Evolutionary conservation across 345 rosid genomes (phyloP).

Genomic region (Aquilaria yunnanensis): DNA sequence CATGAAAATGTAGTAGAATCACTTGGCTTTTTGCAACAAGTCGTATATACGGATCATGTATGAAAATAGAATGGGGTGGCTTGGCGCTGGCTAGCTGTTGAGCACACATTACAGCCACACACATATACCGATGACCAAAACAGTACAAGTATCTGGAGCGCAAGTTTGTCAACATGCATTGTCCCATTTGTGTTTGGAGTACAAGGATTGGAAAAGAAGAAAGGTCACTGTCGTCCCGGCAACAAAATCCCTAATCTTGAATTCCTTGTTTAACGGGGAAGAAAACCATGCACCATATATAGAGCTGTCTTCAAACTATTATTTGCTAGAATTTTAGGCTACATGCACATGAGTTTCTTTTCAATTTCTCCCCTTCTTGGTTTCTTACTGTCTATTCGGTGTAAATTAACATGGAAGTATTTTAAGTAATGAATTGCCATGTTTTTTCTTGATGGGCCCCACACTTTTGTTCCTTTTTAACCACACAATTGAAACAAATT

Average conservation of each 20-base stretch:
- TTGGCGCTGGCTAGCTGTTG: no score
- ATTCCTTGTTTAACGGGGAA: slow-evolving; percentile 6
- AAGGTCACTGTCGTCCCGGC: slow-evolving; percentile 33
- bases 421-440: neutral
- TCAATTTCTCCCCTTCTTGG: neutral
- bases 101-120: no score
- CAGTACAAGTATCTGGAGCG: neutral
- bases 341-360: slow-evolving; percentile 16
- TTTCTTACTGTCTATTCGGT: neutral
- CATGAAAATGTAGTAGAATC: no score
- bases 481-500: no score
- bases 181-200: slow-evolving; percentile 2
- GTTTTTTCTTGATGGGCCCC: neutral
- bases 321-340: slow-evolving; percentile 16
- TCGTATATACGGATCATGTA: no score
- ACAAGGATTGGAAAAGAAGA: slow-evolving; percentile 12
- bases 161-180: slow-evolving; percentile 21
- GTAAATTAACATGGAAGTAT: no score
- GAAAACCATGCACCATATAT: neutral
- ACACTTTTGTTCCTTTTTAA: no score
- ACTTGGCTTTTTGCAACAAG: no score
- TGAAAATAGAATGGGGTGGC: no score
- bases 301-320: slow-evolving; percentile 14
- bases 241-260: slow-evolving; percentile 34
- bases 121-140: no score